Percentiles rank a stretch among this genome's conserved stretches.
phyloP scores from a whole-genome alignment of 805 yeast genomes.

The Metschnikowia reukaufii region DNA sequence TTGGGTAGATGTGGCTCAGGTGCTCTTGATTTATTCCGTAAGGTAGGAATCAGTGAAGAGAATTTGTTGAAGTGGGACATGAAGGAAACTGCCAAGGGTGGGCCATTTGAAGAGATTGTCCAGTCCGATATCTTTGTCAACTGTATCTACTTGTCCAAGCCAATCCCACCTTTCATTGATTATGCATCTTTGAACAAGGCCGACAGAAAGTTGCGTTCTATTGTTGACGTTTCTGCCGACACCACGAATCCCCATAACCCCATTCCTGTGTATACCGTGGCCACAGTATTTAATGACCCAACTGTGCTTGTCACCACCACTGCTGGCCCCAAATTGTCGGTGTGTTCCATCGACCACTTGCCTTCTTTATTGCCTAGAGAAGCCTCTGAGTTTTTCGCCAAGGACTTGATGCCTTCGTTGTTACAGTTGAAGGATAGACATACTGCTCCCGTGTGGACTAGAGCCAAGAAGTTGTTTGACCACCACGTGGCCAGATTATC shows the following conservation, averaged over 20 bases:
- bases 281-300: slow-evolving; percentile 89
- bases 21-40: slow-evolving; percentile 79
- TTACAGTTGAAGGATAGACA: slow-evolving; percentile 80
- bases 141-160: slow-evolving; percentile 91
- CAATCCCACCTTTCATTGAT: slow-evolving; percentile 90
- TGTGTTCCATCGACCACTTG: slow-evolving; percentile 92
- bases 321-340: slow-evolving; percentile 83
- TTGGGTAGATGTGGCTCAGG: slow-evolving; percentile 99
- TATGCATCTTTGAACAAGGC: slow-evolving; percentile 61
- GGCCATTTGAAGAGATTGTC: slow-evolving; percentile 93
- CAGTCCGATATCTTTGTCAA: slow-evolving; percentile 87
- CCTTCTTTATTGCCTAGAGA: slow-evolving; percentile 97
- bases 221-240: slow-evolving; percentile 98
- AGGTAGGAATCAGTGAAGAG: slow-evolving; percentile 83
- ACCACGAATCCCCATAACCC: slow-evolving; percentile 99
- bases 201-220: slow-evolving; percentile 79
- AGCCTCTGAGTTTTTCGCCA: slow-evolving; percentile 87
- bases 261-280: slow-evolving; percentile 86
- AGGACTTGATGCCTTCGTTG: slow-evolving; percentile 86
- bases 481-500: slow-evolving; percentile 76
- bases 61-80: slow-evolving; percentile 94
- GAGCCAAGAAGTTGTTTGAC: slow-evolving; percentile 80
- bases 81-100: slow-evolving; percentile 94
- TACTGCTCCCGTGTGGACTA: slow-evolving; percentile 86
- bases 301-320: slow-evolving; percentile 81